Evolutionary conservation across 768 basidiomycete species (phyloP).

Genomic region (Lentinula raphanica): DNA sequence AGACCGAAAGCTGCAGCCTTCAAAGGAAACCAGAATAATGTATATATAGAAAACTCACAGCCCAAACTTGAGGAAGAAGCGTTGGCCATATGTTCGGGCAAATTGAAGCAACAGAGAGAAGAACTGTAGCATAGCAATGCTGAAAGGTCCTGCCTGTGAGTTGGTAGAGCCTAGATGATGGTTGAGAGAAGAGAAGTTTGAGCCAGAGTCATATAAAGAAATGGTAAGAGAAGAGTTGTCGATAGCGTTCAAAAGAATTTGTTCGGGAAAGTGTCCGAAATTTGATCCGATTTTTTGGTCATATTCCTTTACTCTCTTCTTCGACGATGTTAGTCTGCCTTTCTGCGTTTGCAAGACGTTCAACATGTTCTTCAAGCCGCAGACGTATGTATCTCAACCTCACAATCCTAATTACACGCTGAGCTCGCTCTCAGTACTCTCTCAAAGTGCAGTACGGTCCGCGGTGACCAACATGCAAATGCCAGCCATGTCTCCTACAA

Average conservation of each 20-base stretch:
- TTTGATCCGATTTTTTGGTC: background rate
- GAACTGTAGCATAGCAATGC: constrained; percentile 10
- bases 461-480: constrained; percentile 78
- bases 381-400: background rate
- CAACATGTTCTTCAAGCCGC: background rate
- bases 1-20: background rate
- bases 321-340: background rate
- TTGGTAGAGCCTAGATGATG: background rate
- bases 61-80: constrained; percentile 70
- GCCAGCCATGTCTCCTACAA: constrained; percentile 97
- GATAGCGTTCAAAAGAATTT: constrained; percentile 9
- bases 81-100: constrained; percentile 36
- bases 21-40: constrained; percentile 8
- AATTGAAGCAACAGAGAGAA: constrained; percentile 26
- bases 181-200: background rate
- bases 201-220: background rate
- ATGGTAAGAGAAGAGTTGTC: background rate
- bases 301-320: background rate
- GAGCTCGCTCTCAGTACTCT: constrained; percentile 39
- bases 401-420: background rate
- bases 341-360: background rate
- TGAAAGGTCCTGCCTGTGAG: background rate
- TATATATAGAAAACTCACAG: constrained; percentile 69
- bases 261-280: background rate
- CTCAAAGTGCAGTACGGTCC: constrained; percentile 41